Evolutionary conservation across 768 basidiomycete species (phyloP).

Genomic region (Obba rivulosa): DNA sequence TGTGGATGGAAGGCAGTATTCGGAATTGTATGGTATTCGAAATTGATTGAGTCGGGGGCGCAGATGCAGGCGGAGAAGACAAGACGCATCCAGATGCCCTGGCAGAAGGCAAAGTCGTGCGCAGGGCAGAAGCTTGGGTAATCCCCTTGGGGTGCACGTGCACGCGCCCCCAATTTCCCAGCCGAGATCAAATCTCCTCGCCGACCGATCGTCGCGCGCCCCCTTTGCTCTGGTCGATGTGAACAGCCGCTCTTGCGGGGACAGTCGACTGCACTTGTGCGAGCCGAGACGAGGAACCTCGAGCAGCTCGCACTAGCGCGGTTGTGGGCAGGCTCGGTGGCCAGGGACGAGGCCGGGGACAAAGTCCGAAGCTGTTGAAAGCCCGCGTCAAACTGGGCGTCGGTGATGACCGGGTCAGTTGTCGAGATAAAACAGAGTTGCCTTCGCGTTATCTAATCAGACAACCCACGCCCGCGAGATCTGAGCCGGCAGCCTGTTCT

Average conservation of each 20-base stretch:
- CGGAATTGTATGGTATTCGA: not conserved
- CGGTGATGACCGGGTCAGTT: constrained; percentile 6
- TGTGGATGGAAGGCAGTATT: not conserved
- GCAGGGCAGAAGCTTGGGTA: not conserved
- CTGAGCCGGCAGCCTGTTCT: constrained; percentile 10
- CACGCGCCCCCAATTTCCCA: not conserved
- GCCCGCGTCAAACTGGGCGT: constrained; percentile 2
- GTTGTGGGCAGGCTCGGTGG: constrained; percentile 6
- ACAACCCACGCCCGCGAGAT: constrained; percentile 27
- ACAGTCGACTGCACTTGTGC: no score
- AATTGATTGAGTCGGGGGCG: no score
- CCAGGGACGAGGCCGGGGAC: constrained; percentile 1
- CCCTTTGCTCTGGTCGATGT: not conserved
- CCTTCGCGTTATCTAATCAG: constrained; percentile 45
- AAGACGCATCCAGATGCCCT: not conserved
- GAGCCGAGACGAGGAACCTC: no score
- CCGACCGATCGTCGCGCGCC: not conserved
- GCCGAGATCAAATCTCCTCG: not conserved
- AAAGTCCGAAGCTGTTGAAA: constrained; percentile 3
- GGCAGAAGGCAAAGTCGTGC: not conserved
- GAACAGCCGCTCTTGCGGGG: not conserved
- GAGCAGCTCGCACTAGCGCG: constrained; percentile 3
- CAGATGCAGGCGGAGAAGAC: not conserved
- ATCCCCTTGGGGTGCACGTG: not conserved
- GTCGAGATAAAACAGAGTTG: constrained; percentile 12